phyloP scores from a whole-genome alignment of 2,329 filamentous ascomycete species.

The Magnaporthiopsis incrustans region DNA sequence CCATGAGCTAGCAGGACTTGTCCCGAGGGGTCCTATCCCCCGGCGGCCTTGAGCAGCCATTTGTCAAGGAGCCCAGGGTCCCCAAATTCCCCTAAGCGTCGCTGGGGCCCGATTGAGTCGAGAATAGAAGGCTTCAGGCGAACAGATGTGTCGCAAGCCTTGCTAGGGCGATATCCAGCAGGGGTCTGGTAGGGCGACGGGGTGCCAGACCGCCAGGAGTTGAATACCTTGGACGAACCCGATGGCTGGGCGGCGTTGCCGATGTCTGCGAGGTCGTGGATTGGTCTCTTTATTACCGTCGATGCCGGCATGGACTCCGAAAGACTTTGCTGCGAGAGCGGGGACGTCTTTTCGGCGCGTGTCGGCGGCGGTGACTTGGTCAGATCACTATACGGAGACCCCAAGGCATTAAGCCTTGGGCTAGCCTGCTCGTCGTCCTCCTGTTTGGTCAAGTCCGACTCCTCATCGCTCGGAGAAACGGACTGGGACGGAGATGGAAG shows the following conservation, averaged over 20 bases:
- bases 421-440: background rate
- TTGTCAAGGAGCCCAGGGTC: background rate
- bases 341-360: background rate
- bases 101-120: background rate
- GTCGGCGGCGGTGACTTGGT: background rate
- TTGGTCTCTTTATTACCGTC: background rate
- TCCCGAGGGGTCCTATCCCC: conserved; percentile 1
- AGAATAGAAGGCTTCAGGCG: background rate
- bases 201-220: too few relatives aligned
- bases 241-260: background rate
- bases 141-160: background rate
- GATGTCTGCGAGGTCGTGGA: background rate
- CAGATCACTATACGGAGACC: conserved; percentile 1
- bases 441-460: background rate
- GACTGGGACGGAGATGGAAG: background rate
- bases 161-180: background rate
- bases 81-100: background rate
- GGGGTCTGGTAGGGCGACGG: background rate
- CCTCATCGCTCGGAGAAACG: background rate
- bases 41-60: conserved; percentile 1
- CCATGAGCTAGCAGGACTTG: background rate
- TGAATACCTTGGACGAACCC: background rate
- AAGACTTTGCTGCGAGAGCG: background rate
- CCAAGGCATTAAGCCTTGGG: background rate
- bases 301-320: background rate